Evolutionary conservation across 768 basidiomycete genomes (phyloP).

Genomic region (Cubamyces sp.): DNA sequence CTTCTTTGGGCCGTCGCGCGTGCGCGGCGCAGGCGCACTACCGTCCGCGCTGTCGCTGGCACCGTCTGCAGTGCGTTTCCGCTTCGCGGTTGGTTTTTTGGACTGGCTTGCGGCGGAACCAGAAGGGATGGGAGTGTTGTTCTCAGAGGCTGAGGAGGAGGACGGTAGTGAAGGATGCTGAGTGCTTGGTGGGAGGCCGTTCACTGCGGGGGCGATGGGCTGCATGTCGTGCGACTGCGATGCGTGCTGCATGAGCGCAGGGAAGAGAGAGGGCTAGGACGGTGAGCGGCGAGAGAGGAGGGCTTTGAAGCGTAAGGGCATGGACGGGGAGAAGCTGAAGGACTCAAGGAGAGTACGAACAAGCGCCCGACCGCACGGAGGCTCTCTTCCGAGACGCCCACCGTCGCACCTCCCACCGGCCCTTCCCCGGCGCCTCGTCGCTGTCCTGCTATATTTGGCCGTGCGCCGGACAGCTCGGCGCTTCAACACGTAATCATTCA

Average conservation of each 20-base stretch:
- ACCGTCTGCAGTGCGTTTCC: slow-evolving; percentile 64
- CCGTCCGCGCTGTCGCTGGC: slow-evolving; percentile 58
- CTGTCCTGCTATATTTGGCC: slow-evolving; percentile 9
- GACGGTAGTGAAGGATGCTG: slow-evolving; percentile 30
- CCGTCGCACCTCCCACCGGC: slow-evolving; percentile 1
- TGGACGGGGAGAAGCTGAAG: slow-evolving; percentile 13
- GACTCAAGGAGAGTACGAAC: not conserved
- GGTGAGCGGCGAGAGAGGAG: not conserved
- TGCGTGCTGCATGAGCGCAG: slow-evolving; percentile 18
- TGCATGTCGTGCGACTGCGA: slow-evolving; percentile 12
- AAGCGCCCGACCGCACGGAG: slow-evolving; percentile 1
- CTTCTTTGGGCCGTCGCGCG: slow-evolving; percentile 83
- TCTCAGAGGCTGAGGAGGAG: slow-evolving; percentile 31
- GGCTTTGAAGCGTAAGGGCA: not conserved
- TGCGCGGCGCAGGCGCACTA: slow-evolving; percentile 46
- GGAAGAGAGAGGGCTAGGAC: not conserved
- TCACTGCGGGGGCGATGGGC: slow-evolving; percentile 21
- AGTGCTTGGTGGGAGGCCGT: slow-evolving; percentile 21
- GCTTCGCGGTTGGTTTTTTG: slow-evolving; percentile 55
- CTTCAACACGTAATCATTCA: slow-evolving; percentile 11
- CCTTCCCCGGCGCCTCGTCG: slow-evolving; percentile 5
- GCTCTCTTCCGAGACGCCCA: slow-evolving; percentile 15
- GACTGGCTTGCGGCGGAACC: slow-evolving; percentile 29
- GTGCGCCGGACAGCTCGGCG: not conserved
- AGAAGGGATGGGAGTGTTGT: slow-evolving; percentile 30